Evolutionary conservation across 2,329 filamentous ascomycete species (phyloP), one percentile per base, ranked within the genome.

Genomic region (Colletotrichum agaves): DNA sequence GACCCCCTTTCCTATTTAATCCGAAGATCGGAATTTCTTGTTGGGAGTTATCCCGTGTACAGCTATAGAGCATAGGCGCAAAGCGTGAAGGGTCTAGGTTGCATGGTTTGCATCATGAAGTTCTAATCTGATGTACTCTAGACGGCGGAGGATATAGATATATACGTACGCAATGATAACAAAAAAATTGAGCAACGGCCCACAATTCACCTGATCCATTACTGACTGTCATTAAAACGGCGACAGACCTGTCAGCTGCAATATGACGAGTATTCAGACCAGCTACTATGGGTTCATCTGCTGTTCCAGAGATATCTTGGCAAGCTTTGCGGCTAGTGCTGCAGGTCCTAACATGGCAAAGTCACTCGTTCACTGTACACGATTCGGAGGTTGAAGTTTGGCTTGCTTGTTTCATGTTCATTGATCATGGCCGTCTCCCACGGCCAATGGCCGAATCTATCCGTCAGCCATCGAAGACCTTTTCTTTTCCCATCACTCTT

Each of bases 81-180:
- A 74, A 75, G 78, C 75, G 77, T 76, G 73, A 75, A 61, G 52
- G 70, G 73, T 73, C 73, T 72, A 72, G 71, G 74, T 72, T 72
- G 73, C 73, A 76, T 74, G 73, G 73, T 71, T 72, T 75, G 75
- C 75, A 79, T 79, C 74, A 78, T 72, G 72, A 75, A 72, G 74
- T 76, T 79, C 75, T 79, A 78, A 79, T 79, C 69, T 76, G 73
- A 79, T 78, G 77, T 79, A 79, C 75, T 78, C 74, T 79, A 80
- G 78, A 80, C 73, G 77, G 78, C 77, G 77, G 78, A 78, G 71
- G 73, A 73, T 72, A 79, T 78, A 80, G 78, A 80, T 74, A 78
- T 75, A 77, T 78, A 77, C 74, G 77, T 77, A 80, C 74, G 78
- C 78, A 78, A 76, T 71, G 60, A 70, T 60, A 69, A 50, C 47